phyloP scores from a whole-genome alignment of 2,329 filamentous ascomycete genomes.

The Diaporthe helianthi region DNA sequence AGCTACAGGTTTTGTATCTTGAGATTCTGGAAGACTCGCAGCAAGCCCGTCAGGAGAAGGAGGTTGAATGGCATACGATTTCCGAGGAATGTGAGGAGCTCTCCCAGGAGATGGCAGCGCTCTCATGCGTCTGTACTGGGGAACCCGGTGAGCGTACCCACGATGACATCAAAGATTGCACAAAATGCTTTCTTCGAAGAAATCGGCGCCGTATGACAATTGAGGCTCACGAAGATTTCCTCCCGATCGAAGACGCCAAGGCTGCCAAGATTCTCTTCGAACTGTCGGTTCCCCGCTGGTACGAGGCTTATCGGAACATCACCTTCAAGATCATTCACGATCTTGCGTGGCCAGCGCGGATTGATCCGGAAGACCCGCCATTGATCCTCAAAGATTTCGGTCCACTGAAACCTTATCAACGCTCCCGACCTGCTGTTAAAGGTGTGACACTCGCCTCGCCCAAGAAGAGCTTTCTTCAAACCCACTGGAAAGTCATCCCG shows the following conservation, averaged over 20 bases:
- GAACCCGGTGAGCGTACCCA: conserved; percentile 21
- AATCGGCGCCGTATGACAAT: conserved; percentile 45
- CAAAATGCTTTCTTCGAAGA: conserved; percentile 43
- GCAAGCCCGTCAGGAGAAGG: conserved; percentile 37
- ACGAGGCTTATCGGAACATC: conserved; percentile 49
- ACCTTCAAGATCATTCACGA: conserved; percentile 49
- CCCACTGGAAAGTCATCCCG: conserved; percentile 21
- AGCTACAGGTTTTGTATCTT: conserved; percentile 36
- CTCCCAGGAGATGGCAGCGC: conserved; percentile 41
- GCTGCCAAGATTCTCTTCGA: conserved; percentile 49
- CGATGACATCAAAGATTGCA: conserved; percentile 25
- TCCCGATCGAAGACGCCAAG: conserved; percentile 42
- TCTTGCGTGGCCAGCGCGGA: conserved; percentile 38
- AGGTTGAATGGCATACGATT: conserved; percentile 42
- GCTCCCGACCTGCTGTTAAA: not conserved
- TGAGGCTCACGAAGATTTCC: conserved; percentile 47
- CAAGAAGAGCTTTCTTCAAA: conserved; percentile 24
- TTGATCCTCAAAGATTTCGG: conserved; percentile 34
- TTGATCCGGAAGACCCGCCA: not conserved
- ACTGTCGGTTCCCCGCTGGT: conserved; percentile 44
- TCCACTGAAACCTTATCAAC: conserved; percentile 34
- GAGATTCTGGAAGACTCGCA: conserved; percentile 40
- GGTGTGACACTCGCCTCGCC: conserved; percentile 13
- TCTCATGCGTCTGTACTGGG: conserved; percentile 43
- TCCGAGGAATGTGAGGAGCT: conserved; percentile 41